Percentiles rank a stretch among this genome's conserved stretches.
These are phyloP conservation scores for Daldinia caldariorum DNA, from an alignment of 495 filamentous ascomycete genomes.

Conservation along the genomic window DNA sequence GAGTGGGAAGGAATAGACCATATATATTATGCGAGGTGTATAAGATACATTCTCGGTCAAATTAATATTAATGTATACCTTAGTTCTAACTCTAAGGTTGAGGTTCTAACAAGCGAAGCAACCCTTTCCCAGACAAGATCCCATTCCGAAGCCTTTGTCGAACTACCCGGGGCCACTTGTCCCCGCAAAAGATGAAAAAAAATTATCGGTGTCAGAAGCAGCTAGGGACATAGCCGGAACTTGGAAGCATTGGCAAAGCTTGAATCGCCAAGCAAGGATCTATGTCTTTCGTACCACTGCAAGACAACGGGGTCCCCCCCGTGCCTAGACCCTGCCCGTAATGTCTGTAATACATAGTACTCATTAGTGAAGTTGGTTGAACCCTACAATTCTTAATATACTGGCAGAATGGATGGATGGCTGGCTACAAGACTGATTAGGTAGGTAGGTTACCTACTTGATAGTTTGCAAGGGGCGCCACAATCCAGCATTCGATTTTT, in stretches of 20 bases:
- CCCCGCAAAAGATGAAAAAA: conserved; percentile 25
- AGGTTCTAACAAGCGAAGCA: conserved; percentile 8
- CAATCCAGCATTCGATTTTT: conserved; percentile 32
- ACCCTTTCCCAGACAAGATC: conserved; percentile 12
- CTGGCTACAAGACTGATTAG: background rate
- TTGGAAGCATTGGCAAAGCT: conserved; percentile 40
- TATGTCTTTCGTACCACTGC: conserved; percentile 6
- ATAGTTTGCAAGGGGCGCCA: conserved; percentile 10
- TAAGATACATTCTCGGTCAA: conserved; percentile 12
- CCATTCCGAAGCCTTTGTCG: conserved; percentile 2
- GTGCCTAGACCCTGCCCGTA: conserved; percentile 23
- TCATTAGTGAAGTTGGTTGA: background rate
- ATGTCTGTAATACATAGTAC: conserved; percentile 17
- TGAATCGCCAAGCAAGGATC: conserved; percentile 33
- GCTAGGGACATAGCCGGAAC: conserved; percentile 28
- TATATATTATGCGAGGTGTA: too few species aligned
- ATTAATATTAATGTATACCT: too few species aligned
- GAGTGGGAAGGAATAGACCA: conserved; percentile 32
- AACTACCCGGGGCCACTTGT: background rate
- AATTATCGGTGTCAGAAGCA: conserved; percentile 32
- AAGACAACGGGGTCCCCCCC: conserved; percentile 6
- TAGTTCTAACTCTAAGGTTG: background rate
- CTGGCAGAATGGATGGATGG: background rate
- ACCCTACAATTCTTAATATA: background rate
- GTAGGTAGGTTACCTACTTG: conserved; percentile 1